A percentile compares a stretch with the other conserved stretches of the same genome.
phyloP scores from a whole-genome alignment of 371 early-diverging fungal species.

The Entomophthora muscae region DNA sequence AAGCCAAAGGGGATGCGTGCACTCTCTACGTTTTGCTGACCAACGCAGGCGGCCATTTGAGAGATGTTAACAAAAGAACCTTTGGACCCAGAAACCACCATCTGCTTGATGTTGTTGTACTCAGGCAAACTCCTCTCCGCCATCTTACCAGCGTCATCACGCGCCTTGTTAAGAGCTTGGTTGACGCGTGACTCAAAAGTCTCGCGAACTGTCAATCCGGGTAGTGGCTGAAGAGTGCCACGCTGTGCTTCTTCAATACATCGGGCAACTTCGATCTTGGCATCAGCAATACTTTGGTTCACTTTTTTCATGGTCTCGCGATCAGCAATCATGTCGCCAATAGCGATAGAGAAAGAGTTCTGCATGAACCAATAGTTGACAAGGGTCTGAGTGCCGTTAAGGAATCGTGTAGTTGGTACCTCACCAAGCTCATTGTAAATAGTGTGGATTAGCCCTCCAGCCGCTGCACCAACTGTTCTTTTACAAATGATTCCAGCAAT shows the following conservation, averaged over 20 bases:
- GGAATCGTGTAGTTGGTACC: slow-evolving; percentile 73
- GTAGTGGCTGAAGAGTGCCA: slow-evolving; percentile 76
- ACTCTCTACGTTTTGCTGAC: slow-evolving; percentile 99
- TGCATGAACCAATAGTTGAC: slow-evolving; percentile 94
- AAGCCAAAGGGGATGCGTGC: slow-evolving; percentile 98
- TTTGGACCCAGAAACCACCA: slow-evolving; percentile 98
- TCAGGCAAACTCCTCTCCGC: slow-evolving; percentile 79
- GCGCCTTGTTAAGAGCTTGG: slow-evolving; percentile 79
- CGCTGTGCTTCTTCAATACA: slow-evolving; percentile 76
- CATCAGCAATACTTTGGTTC: slow-evolving; percentile 62
- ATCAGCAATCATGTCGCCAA: slow-evolving; percentile 98
- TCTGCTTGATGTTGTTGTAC: slow-evolving; percentile 96
- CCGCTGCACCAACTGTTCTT: slow-evolving; percentile 87
- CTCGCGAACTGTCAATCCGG: slow-evolving; percentile 96
- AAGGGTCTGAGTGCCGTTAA: slow-evolving; percentile 89
- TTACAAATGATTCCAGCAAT: slow-evolving; percentile 95
- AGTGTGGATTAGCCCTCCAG: slow-evolving; percentile 91
- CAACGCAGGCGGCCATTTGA: slow-evolving; percentile 98
- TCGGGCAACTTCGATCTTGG: slow-evolving; percentile 75
- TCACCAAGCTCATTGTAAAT: slow-evolving; percentile 92
- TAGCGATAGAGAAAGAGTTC: slow-evolving; percentile 95
- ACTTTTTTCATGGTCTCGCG: slow-evolving; percentile 68
- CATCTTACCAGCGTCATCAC: slow-evolving; percentile 89
- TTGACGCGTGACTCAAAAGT: slow-evolving; percentile 93
- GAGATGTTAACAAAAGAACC: slow-evolving; percentile 98